Base-by-base conservation (phyloP, 1,139 yeast species). In the Lodderomyces orthopsilosis region DNA sequence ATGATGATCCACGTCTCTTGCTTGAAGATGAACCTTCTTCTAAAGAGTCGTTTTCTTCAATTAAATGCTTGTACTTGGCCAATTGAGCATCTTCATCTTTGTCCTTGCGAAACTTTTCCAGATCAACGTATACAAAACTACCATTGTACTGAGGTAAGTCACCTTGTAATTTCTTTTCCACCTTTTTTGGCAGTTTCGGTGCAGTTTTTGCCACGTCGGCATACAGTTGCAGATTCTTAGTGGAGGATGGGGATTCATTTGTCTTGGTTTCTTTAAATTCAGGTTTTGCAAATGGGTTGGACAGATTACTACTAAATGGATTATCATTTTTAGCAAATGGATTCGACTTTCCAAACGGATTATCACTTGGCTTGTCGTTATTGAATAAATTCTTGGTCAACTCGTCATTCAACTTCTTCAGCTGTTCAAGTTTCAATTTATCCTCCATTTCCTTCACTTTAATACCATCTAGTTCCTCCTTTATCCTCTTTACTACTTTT, bases 121-220 rank as follows among this genome's bases (percentile, higher is more conserved):
- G 74, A 43, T 85, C 94, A 3, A 87, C 84, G 56, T 79, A 87
- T 3, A 87, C 61, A 50, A 83, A 77, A 54, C 61, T 81, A 2
- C 91, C 90, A 3, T 83, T 81, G 53, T 77, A 84, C 22, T 66
- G 57, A 14, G 85, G 83, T 7, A 75, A 56, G 38, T 61, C 46
- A 13, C 45, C 46, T 47, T 43, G 42, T 37, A 56, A 35, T n/a
- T 44, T 47, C 24, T 28, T 47, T 14, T 41, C 41, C 24, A 42
- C 45, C 30, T 28, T 27, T 30, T 15, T 8, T 17, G 42, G 43
- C 14, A 44, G 33, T 26, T 46, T 37, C 3, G 56, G 52, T 4
- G 52, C 50, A 9, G 53, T 51, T 42, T 54, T 53, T 7, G 59
- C 62, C 6, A 58, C 55, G 6, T 56, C 53, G 1, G 72, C 68